Percentiles rank a stretch among this genome's conserved stretches.
Conservation (phyloP, 805 yeast genomes). For the Saturnispora gosingensis region DNA sequence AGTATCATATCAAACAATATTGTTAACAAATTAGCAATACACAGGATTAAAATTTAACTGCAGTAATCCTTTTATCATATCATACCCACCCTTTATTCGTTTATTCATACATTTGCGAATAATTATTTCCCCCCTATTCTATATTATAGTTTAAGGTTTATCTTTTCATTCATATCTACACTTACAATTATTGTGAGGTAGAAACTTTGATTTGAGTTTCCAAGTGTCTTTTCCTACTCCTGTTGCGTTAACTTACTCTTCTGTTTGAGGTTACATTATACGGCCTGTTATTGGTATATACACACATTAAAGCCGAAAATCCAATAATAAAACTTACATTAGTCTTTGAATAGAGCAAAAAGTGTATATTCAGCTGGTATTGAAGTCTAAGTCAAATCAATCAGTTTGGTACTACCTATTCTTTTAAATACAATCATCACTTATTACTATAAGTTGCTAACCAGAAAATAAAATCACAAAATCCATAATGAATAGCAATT, state of each 20-base stretch:
- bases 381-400: neutral
- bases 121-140: neutral
- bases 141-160: neutral
- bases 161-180: neutral
- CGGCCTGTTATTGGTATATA: neutral
- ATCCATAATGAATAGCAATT: slow-evolving; percentile 3
- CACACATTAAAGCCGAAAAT: neutral
- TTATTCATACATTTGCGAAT: neutral
- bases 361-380: neutral
- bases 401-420: neutral
- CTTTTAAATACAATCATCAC: neutral
- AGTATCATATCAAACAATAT: too few relatives aligned
- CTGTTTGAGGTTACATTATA: neutral
- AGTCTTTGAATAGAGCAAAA: too few relatives aligned
- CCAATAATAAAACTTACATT: neutral
- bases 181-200: neutral
- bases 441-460: neutral
- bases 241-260: too few relatives aligned
- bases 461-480: neutral
- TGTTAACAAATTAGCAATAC: neutral
- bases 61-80: neutral
- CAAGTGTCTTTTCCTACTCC: neutral
- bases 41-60: too few relatives aligned
- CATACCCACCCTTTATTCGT: neutral
- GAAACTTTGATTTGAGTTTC: neutral